Percentiles rank a stretch among this genome's conserved stretches.
Conservation (phyloP, 768 basidiomycete genomes). For the Strobilomyces confusus region DNA sequence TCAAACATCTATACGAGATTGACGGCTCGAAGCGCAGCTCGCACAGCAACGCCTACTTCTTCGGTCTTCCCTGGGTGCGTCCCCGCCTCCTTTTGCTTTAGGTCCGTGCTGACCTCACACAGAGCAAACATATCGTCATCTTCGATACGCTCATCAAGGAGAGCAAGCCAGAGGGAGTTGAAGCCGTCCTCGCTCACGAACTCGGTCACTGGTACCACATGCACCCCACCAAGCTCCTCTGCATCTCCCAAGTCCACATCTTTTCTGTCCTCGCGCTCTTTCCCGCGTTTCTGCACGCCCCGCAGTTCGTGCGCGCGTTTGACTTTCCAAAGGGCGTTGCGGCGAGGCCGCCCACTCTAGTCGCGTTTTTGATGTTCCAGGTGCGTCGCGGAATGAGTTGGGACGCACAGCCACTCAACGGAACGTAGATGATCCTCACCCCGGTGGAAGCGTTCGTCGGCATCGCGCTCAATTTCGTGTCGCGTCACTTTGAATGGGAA, state of each 20-base stretch:
- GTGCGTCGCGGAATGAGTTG: constrained; percentile 21
- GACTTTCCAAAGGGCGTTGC: constrained; percentile 69
- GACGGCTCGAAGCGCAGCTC: constrained; percentile 95
- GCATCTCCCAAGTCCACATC: constrained; percentile 83
- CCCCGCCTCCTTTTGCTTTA: background rate
- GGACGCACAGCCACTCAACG: background rate
- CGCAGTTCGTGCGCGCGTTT: constrained; percentile 75
- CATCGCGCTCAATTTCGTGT: constrained; percentile 76
- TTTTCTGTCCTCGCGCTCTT: constrained; percentile 83
- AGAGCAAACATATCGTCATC: constrained; percentile 94
- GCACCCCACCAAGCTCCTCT: constrained; percentile 87
- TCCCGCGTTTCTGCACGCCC: constrained; percentile 84
- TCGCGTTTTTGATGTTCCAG: constrained; percentile 87
- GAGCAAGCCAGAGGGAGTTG: constrained; percentile 86
- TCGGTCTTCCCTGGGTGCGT: constrained; percentile 88
- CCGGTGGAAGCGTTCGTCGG: constrained; percentile 73
- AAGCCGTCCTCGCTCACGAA: constrained; percentile 96
- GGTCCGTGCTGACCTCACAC: background rate
- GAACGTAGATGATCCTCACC: constrained; percentile 64
- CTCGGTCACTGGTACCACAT: constrained; percentile 94
- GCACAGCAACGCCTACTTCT: constrained; percentile 98
- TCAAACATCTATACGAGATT: constrained; percentile 94
- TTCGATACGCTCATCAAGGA: constrained; percentile 97
- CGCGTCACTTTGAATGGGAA: constrained; percentile 86
- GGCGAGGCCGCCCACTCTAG: constrained; percentile 68